These are phyloP conservation scores for Syzygium syzygioides DNA, from an alignment of 441 rosid species.

Conservation along the genomic window DNA sequence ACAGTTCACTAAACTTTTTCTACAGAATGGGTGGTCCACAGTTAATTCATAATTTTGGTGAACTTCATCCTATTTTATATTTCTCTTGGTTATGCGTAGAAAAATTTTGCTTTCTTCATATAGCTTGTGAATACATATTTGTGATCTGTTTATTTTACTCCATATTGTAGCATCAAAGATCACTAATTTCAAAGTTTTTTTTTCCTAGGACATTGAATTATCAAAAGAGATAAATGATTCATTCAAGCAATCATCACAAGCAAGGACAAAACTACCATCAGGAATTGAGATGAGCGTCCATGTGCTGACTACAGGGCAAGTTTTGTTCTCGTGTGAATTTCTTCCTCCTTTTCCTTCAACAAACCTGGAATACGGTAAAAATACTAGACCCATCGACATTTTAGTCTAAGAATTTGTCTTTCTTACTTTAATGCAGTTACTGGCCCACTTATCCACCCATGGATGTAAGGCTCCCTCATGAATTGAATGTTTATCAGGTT, in stretches of 20 bases:
- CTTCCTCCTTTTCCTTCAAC: background rate
- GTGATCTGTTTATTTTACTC: background rate
- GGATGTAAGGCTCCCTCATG: slow-evolving; percentile 99
- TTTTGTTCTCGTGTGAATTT: slow-evolving; percentile 5
- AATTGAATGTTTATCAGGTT: slow-evolving; percentile 97
- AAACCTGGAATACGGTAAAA: background rate
- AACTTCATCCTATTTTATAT: background rate
- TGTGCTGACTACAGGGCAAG: slow-evolving; percentile 94
- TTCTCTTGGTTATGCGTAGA: background rate
- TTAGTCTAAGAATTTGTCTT: slow-evolving; percentile 3
- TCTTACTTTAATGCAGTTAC: slow-evolving; percentile 51
- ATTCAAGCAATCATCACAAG: slow-evolving; percentile 98
- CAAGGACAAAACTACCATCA: slow-evolving; percentile 92
- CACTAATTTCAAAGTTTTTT: background rate
- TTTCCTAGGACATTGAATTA: slow-evolving; percentile 77
- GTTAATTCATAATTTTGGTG: background rate
- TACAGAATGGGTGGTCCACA: background rate
- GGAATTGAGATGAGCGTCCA: slow-evolving; percentile 99
- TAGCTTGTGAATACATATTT: background rate
- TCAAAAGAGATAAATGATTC: slow-evolving; percentile 99
- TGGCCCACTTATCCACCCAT: slow-evolving; percentile 99
- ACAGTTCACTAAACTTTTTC: background rate
- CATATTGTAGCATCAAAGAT: background rate
- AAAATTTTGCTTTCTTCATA: background rate
- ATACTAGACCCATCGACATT: background rate